Conservation (phyloP, 225 moss, liverwort and hornwort species). For the Lunularia cruciata region DNA sequence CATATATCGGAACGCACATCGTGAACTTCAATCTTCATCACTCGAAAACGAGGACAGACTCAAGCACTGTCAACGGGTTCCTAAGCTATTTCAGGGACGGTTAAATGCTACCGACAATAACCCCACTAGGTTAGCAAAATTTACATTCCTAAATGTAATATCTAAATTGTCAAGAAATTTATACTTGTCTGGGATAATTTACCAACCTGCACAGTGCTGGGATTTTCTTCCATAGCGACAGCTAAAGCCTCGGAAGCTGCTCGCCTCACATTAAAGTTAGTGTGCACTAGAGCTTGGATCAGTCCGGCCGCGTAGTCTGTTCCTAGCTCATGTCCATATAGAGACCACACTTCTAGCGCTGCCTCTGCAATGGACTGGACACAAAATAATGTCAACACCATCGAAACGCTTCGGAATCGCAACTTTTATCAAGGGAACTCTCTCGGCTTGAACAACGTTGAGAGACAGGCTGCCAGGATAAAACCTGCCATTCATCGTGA, state of each 20-base stretch:
- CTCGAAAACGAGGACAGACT: no score
- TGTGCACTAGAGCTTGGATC: slow-evolving; percentile 68
- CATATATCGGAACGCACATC: no score
- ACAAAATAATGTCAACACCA: not conserved
- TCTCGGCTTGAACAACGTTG: no score
- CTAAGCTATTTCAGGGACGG: no score
- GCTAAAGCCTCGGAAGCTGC: slow-evolving; percentile 87
- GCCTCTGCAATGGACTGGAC: slow-evolving; percentile 64
- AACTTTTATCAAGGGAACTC: no score
- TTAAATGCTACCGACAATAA: no score
- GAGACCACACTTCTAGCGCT: slow-evolving; percentile 92
- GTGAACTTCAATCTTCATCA: not conserved
- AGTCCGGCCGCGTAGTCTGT: slow-evolving; percentile 77
- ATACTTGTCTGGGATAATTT: no score
- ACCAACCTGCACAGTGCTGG: slow-evolving; percentile 62
- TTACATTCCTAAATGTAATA: no score
- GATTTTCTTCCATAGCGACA: slow-evolving; percentile 89
- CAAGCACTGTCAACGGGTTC: no score
- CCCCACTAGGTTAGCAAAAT: not conserved
- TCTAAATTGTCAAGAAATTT: no score
- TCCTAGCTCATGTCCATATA: slow-evolving; percentile 76
- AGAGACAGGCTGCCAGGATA: no score
- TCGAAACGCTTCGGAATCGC: no score
- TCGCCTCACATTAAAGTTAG: slow-evolving; percentile 80
- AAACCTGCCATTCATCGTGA: not conserved